phyloP scores from a whole-genome alignment of 495 filamentous ascomycete species.

The Extremus antarcticus region DNA sequence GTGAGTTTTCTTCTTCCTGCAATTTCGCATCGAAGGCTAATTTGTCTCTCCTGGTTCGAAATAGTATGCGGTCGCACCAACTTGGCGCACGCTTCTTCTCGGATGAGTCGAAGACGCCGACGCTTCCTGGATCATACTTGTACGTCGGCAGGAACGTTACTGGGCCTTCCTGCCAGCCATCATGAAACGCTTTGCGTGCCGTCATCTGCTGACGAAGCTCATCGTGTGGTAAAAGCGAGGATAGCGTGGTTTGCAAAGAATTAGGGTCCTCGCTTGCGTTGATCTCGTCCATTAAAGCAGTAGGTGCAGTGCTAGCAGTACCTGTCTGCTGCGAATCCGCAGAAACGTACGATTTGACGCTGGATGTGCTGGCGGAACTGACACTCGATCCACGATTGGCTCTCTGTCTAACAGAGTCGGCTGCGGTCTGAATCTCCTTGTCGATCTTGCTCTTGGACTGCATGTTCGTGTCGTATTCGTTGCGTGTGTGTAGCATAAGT shows the following conservation, averaged over 20 bases:
- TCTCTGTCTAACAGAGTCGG: constrained; percentile 3
- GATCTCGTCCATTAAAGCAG: constrained; percentile 10
- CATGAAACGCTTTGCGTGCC: constrained; percentile 66
- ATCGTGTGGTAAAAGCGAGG: constrained; percentile 80
- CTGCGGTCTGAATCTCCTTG: constrained; percentile 24
- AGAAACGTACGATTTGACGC: neutral
- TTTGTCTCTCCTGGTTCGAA: constrained; percentile 59
- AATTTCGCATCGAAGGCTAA: constrained; percentile 57
- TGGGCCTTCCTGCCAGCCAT: constrained; percentile 82
- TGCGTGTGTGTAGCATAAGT: constrained; percentile 67
- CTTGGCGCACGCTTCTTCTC: constrained; percentile 87
- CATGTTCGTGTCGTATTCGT: constrained; percentile 52
- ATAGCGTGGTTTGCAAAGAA: constrained; percentile 71
- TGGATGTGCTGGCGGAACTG: constrained; percentile 3
- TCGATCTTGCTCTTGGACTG: constrained; percentile 26
- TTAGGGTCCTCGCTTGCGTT: constrained; percentile 38
- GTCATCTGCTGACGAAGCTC: constrained; percentile 68
- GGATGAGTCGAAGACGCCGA: constrained; percentile 85
- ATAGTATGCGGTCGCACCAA: constrained; percentile 98
- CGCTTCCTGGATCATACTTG: constrained; percentile 94
- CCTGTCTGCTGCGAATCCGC: neutral
- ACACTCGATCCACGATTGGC: constrained; percentile 2
- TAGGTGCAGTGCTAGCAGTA: constrained; percentile 7
- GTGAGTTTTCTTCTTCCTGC: constrained; percentile 53
- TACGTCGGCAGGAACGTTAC: constrained; percentile 90